Evolutionary conservation across 768 basidiomycete species (phyloP).

Genomic region (Chalciporus chontae): DNA sequence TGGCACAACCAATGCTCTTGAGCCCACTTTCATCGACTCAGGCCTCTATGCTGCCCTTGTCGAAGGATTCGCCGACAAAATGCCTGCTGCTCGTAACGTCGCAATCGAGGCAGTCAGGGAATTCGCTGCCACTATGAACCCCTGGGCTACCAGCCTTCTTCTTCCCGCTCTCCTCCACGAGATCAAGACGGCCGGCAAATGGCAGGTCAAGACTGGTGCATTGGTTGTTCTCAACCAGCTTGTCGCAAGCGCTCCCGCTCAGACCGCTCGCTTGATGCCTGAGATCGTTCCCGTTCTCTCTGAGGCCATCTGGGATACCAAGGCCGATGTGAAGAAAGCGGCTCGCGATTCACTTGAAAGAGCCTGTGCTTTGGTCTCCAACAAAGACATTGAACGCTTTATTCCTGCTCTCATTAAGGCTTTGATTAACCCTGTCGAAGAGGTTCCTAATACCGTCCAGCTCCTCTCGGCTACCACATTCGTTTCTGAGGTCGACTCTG

Average conservation of each 20-base stretch:
- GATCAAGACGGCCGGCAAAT: conserved; percentile 95
- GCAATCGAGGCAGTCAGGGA: conserved; percentile 79
- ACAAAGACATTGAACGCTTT: conserved; percentile 97
- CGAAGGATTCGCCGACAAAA: conserved; percentile 94
- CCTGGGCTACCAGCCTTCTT: conserved; percentile 80
- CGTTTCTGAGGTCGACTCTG: conserved; percentile 98
- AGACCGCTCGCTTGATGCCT: conserved; percentile 87
- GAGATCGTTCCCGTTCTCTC: conserved; percentile 93
- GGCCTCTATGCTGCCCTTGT: conserved; percentile 84
- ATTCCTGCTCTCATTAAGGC: conserved; percentile 98
- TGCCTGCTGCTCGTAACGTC: conserved; percentile 79
- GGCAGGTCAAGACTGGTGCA: conserved; percentile 93
- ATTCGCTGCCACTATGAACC: conserved; percentile 76
- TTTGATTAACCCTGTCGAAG: conserved; percentile 98
- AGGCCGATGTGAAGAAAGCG: conserved; percentile 98
- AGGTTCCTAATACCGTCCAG: conserved; percentile 91
- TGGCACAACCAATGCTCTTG: conserved; percentile 77
- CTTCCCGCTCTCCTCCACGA: conserved; percentile 88
- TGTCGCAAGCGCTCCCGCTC: conserved; percentile 74
- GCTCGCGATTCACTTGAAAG: conserved; percentile 93
- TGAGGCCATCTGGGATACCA: conserved; percentile 98
- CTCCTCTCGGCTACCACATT: conserved; percentile 98
- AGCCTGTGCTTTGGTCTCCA: conserved; percentile 90
- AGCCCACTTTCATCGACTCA: conserved; percentile 83
- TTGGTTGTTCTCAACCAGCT: conserved; percentile 83